Evolutionary conservation across 805 yeast species (phyloP).

Genomic region (Candida nemodendra): DNA sequence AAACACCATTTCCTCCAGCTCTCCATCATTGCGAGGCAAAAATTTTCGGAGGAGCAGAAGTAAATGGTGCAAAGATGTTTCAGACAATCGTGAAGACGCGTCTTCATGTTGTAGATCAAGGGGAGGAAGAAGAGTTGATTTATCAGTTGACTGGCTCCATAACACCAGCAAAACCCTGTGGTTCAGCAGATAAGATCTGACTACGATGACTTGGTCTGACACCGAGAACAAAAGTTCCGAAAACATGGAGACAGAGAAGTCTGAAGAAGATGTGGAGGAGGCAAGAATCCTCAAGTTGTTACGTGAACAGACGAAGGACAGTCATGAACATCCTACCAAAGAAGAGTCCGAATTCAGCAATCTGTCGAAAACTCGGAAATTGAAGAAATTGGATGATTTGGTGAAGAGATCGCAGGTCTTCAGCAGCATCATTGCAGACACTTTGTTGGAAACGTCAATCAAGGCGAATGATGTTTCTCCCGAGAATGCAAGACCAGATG

Average conservation of each 20-base stretch:
- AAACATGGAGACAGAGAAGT: not conserved
- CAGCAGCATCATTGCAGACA: conserved; percentile 81
- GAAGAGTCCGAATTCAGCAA: conserved; percentile 43
- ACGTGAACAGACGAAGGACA: conserved; percentile 15
- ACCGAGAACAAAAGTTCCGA: not conserved
- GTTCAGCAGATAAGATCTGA: conserved; percentile 1
- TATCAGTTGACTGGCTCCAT: too few relatives aligned
- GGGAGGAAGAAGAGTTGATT: too few relatives aligned
- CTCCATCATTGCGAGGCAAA: too few relatives aligned
- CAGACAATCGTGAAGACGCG: too few relatives aligned
- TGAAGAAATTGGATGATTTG: conserved; percentile 65
- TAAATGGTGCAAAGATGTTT: too few relatives aligned
- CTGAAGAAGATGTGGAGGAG: conserved; percentile 25
- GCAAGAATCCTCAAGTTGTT: conserved; percentile 23
- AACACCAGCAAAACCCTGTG: not conserved
- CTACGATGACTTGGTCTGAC: not conserved
- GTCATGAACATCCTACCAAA: conserved; percentile 15
- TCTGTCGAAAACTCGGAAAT: conserved; percentile 53
- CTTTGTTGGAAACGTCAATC: conserved; percentile 55
- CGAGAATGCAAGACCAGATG: conserved; percentile 4
- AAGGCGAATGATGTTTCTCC: conserved; percentile 6
- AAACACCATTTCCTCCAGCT: too few relatives aligned
- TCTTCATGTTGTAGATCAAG: too few relatives aligned
- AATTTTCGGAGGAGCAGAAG: too few relatives aligned
- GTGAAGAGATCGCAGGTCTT: conserved; percentile 88